These are phyloP conservation scores for Spathaspora girioi DNA, from an alignment of 805 yeast genomes.

Conservation along the genomic window DNA sequence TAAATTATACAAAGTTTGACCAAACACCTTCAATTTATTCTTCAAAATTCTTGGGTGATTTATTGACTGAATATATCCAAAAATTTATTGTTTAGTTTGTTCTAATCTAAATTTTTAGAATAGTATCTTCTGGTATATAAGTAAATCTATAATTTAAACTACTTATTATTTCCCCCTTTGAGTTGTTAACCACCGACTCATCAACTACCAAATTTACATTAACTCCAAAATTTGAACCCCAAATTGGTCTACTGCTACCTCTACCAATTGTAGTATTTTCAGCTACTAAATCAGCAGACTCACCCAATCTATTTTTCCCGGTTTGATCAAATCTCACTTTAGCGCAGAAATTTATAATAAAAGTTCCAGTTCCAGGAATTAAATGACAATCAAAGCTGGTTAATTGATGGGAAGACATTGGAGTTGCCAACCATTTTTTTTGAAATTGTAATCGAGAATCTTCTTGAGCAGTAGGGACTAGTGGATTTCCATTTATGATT, in stretches of 20 bases:
- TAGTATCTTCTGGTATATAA: conserved; percentile 54
- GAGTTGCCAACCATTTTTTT: conserved; percentile 54
- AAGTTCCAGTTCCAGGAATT: conserved; percentile 59
- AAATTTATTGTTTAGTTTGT: conserved; percentile 13
- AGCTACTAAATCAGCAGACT: conserved; percentile 50
- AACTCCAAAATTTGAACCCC: conserved; percentile 74
- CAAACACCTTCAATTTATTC: conserved; percentile 25
- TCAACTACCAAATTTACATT: conserved; percentile 58
- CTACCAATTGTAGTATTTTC: conserved; percentile 1
- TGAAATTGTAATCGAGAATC: conserved; percentile 48
- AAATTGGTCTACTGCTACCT: conserved; percentile 42
- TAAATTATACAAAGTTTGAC: conserved; percentile 19
- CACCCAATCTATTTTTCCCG: conserved; percentile 65
- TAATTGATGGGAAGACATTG: conserved; percentile 58
- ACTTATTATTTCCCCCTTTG: conserved; percentile 47
- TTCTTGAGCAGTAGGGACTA: conserved; percentile 22
- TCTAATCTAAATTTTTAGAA: conserved; percentile 17
- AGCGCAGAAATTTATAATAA: conserved; percentile 48
- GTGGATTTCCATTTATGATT: conserved; percentile 57
- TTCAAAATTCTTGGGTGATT: conserved; percentile 26
- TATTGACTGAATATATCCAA: conserved; percentile 29
- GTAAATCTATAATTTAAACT: conserved; percentile 66
- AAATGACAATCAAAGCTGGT: conserved; percentile 65
- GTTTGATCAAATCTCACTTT: conserved; percentile 76
- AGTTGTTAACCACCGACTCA: conserved; percentile 35